Percentiles rank a stretch among this genome's conserved stretches.
These are phyloP conservation scores for Ceriops zippeliana DNA, from an alignment of 345 rosid species.

Conservation along the genomic window DNA sequence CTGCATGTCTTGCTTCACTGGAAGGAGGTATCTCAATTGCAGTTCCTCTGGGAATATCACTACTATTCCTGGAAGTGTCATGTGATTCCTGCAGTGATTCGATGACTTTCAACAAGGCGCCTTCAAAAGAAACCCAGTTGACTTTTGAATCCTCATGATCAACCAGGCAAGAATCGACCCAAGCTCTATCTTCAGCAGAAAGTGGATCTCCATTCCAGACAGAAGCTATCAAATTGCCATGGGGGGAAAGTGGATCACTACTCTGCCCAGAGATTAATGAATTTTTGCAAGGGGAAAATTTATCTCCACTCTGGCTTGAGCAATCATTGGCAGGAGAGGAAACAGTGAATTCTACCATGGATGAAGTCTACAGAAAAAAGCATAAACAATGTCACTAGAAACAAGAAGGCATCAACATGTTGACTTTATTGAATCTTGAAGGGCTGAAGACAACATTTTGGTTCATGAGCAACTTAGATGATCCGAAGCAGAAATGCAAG, in stretches of 20 bases:
- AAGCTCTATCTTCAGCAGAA: slow-evolving; percentile 16
- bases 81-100: background rate
- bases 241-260: slow-evolving; percentile 14
- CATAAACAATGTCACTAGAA: slow-evolving; percentile 10
- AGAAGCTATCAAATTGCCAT: background rate
- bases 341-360: slow-evolving; percentile 19
- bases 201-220: slow-evolving; percentile 5
- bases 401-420: background rate
- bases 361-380: slow-evolving; percentile 6
- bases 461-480: too few relatives aligned
- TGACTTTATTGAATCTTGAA: background rate
- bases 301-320: slow-evolving; percentile 7
- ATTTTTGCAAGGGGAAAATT: slow-evolving; percentile 6
- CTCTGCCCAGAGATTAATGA: too few relatives aligned
- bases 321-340: slow-evolving; percentile 1
- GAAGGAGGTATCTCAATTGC: slow-evolving; percentile 3
- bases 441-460: background rate
- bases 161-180: slow-evolving; percentile 25
- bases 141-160: slow-evolving; percentile 16
- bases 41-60: background rate
- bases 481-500: too few relatives aligned
- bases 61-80: background rate
- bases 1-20: background rate
- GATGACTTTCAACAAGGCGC: slow-evolving; percentile 9
- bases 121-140: slow-evolving; percentile 10